phyloP scores from a whole-genome alignment of 129 eudicot genomes.

The Ambrosia trifida region DNA sequence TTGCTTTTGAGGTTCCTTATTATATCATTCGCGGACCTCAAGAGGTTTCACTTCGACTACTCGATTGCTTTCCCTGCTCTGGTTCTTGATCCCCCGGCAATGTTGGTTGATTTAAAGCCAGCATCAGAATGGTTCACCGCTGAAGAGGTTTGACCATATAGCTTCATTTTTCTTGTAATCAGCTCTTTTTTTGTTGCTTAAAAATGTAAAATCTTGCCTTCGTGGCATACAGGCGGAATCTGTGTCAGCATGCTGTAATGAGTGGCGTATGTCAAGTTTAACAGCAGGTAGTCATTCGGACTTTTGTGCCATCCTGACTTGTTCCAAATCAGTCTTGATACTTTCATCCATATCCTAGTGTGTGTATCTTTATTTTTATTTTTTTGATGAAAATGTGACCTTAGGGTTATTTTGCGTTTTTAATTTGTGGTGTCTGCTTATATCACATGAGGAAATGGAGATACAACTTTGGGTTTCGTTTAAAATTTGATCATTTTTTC shows the following conservation, averaged over 20 bases:
- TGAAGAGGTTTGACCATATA: slow-evolving; percentile 60
- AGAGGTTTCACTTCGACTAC: slow-evolving; percentile 73
- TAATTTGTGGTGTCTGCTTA: background rate
- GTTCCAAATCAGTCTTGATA: background rate
- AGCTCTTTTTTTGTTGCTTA: slow-evolving; percentile 6
- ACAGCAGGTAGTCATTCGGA: slow-evolving; percentile 58
- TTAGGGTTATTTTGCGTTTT: slow-evolving; percentile 7
- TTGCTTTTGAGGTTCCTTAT: slow-evolving; percentile 74
- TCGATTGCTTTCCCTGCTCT: slow-evolving; percentile 90
- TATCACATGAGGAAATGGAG: background rate
- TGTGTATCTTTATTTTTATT: background rate
- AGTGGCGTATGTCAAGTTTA: slow-evolving; percentile 74
- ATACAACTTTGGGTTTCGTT: background rate
- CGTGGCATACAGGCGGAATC: slow-evolving; percentile 64
- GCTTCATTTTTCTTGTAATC: background rate
- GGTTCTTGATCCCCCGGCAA: slow-evolving; percentile 82
- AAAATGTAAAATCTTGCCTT: background rate
- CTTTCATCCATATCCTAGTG: background rate
- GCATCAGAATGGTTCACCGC: slow-evolving; percentile 71
- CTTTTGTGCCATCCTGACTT: slow-evolving; percentile 13
- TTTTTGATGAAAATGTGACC: background rate
- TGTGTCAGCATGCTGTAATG: slow-evolving; percentile 65
- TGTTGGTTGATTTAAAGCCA: slow-evolving; percentile 60
- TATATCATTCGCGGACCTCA: slow-evolving; percentile 87
- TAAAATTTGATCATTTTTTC: slow-evolving; percentile 9